A percentile compares a stretch with the other conserved stretches of the same genome.
phyloP scores from a whole-genome alignment of 768 basidiomycete genomes.

The Hericium alpestre region DNA sequence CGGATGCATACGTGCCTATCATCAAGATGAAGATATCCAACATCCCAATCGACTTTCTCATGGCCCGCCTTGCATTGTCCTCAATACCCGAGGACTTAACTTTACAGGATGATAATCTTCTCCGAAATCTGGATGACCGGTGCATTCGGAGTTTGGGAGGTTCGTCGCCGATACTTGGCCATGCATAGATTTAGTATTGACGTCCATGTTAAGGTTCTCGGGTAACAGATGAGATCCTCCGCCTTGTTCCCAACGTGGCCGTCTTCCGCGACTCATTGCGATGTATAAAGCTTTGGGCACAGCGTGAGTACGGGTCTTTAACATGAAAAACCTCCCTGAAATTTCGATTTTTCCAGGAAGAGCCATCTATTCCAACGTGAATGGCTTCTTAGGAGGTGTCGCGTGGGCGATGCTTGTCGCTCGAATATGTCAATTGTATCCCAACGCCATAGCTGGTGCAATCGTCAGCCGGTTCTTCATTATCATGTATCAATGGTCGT shows the following conservation, averaged over 20 bases:
- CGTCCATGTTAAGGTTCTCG: slow-evolving; percentile 57
- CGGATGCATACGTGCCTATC: slow-evolving; percentile 93
- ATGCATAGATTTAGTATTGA: too few species aligned
- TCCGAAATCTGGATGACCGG: slow-evolving; percentile 88
- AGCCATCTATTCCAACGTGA: slow-evolving; percentile 97
- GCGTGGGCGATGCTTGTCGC: slow-evolving; percentile 99
- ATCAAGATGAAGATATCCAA: slow-evolving; percentile 87
- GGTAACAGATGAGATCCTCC: slow-evolving; percentile 91
- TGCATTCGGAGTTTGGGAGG: slow-evolving; percentile 93
- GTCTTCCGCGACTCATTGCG: slow-evolving; percentile 92
- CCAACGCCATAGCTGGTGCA: slow-evolving; percentile 85
- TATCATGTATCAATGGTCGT: slow-evolving; percentile 96
- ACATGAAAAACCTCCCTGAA: neutral
- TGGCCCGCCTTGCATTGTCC: slow-evolving; percentile 80
- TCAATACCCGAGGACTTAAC: slow-evolving; percentile 89
- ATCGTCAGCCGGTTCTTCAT: slow-evolving; percentile 98
- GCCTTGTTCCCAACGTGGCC: slow-evolving; percentile 86
- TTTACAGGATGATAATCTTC: slow-evolving; percentile 80
- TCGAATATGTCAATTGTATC: slow-evolving; percentile 96
- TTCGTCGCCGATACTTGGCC: slow-evolving; percentile 17
- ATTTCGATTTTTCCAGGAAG: slow-evolving; percentile 41
- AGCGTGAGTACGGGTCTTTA: slow-evolving; percentile 44
- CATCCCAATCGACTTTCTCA: slow-evolving; percentile 87
- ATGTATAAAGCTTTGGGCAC: slow-evolving; percentile 97
- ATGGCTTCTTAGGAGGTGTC: slow-evolving; percentile 95